Base-by-base conservation (phyloP, 345 rosid genomes). In the Eucalyptus curtisii region DNA sequence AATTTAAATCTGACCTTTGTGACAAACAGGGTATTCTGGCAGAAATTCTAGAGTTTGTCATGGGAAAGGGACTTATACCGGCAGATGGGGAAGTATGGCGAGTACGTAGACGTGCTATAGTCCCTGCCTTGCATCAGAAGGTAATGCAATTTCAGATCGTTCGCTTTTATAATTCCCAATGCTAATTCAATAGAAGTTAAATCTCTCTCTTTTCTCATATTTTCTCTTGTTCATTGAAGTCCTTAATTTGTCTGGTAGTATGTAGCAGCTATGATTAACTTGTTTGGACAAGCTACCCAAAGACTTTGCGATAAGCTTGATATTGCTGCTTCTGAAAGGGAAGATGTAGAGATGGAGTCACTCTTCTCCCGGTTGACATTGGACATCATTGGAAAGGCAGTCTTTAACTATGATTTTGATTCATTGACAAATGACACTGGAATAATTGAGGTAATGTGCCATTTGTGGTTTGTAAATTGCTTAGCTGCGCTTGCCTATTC, bases 1-100 rank as follows among this genome's bases (percentile, higher is more conserved):
- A 84, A 91, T 90, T 86, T 86, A 76, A 37, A 76, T 37, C 47
- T 87, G 85, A 85, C 66, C 31, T 89, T 80, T 89, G 89, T 90
- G 66, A 90, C 59, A 79, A 92, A 90, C 92, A 97, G 99, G 99
- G 99, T 87, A 93, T 97, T 87, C 90, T 97, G 88, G 98, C 98
- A 86, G 99, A 97, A 90, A 97, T 97, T 93, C 92, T 97, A 82
- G 98, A 97, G 10, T 97, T 97, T 95, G 99, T 97, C 44, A 97
- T 97, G 99, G 99, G 99, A 27, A 96, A 91, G 90, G 99, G 99
- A 89, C 97, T 97, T 80, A 97, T 97, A 82, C 99, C 99, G 1
- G 99, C 99, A 64, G 99, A 97, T 93, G 99, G 97, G 14, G 99
- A 96, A 91, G 91, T 96, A 91, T 97, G 99, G 99, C 97, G 98